A percentile compares a stretch with the other conserved stretches of the same genome.
These are phyloP conservation scores for Selenicereus undatus DNA, from an alignment of 148 eudicot species.

Conservation along the genomic window DNA sequence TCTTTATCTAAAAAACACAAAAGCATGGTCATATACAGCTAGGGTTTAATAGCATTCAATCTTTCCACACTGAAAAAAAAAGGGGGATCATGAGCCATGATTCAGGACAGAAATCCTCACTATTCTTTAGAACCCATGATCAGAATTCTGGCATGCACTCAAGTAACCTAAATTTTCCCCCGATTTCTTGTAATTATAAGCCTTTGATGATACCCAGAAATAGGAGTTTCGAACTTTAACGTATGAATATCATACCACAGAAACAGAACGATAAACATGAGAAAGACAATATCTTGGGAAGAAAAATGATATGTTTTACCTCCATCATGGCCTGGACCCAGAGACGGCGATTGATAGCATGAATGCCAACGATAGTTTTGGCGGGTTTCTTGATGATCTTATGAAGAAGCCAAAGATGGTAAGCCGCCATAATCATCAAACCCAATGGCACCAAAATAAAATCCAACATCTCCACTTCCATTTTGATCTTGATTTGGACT, in stretches of 20 bases:
- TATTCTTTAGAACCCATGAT: too few species aligned
- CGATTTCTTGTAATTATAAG: too few species aligned
- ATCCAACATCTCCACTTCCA: slow-evolving; percentile 47
- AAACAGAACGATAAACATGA: background rate
- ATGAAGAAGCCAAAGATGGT: slow-evolving; percentile 59
- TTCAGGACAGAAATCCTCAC: too few species aligned
- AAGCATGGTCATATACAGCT: background rate
- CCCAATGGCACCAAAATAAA: slow-evolving; percentile 64
- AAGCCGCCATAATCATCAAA: slow-evolving; percentile 46
- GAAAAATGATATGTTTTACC: slow-evolving; percentile 31
- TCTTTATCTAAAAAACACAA: background rate
- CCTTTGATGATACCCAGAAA: too few species aligned
- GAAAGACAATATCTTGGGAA: background rate
- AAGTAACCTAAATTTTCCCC: too few species aligned
- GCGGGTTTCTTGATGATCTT: slow-evolving; percentile 50
- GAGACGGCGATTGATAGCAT: slow-evolving; percentile 71
- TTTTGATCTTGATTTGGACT: background rate
- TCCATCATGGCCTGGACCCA: slow-evolving; percentile 93
- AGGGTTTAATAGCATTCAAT: background rate
- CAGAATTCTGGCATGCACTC: too few species aligned
- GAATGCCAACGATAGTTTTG: slow-evolving; percentile 67
- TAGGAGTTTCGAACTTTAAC: background rate
- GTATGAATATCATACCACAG: background rate
- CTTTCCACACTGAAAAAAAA: background rate
- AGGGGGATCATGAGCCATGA: too few species aligned